A percentile compares a stretch with the other conserved stretches of the same genome.
phyloP scores from a whole-genome alignment of 2,329 filamentous ascomycete genomes.

The Sporothrix dimorphospora region DNA sequence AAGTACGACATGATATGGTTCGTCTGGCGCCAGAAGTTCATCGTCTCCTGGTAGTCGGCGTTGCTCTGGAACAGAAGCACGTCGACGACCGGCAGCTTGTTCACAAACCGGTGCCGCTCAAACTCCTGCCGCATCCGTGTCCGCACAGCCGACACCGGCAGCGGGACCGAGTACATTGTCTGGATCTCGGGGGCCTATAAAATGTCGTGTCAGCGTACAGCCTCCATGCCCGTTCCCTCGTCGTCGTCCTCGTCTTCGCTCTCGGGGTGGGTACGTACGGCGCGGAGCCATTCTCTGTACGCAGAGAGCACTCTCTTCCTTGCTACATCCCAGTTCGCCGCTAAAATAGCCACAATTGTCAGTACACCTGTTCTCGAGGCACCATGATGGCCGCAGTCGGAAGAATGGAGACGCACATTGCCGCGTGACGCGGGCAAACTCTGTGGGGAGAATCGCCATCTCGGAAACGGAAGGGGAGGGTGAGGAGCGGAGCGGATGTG shows the following conservation, averaged over 20 bases:
- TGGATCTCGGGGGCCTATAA: constrained; percentile 90
- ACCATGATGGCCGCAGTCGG: not conserved
- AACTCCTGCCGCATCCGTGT: constrained; percentile 97
- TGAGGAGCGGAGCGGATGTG: not conserved
- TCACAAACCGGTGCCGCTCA: constrained; percentile 91
- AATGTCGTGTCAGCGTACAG: not conserved
- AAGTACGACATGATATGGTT: constrained; percentile 98
- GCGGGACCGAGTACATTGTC: constrained; percentile 91
- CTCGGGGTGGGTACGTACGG: constrained; percentile 65
- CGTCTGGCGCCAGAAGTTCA: constrained; percentile 99
- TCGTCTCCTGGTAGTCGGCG: constrained; percentile 94
- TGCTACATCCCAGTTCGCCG: constrained; percentile 86
- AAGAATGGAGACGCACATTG: constrained; percentile 62
- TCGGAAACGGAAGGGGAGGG: not conserved
- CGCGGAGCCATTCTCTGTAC: constrained; percentile 95
- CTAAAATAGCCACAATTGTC: constrained; percentile 51
- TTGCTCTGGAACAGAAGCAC: constrained; percentile 89
- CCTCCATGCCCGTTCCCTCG: not conserved
- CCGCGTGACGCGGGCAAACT: constrained; percentile 80
- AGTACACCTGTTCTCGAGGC: constrained; percentile 20
- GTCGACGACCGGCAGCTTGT: constrained; percentile 85
- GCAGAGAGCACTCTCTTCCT: constrained; percentile 82
- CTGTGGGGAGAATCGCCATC: constrained; percentile 88
- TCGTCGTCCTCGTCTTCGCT: not conserved
- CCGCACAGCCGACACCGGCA: constrained; percentile 83